Evolutionary conservation across 78 protist species (phyloP).

Genomic region (Speleostelium caveatum): DNA sequence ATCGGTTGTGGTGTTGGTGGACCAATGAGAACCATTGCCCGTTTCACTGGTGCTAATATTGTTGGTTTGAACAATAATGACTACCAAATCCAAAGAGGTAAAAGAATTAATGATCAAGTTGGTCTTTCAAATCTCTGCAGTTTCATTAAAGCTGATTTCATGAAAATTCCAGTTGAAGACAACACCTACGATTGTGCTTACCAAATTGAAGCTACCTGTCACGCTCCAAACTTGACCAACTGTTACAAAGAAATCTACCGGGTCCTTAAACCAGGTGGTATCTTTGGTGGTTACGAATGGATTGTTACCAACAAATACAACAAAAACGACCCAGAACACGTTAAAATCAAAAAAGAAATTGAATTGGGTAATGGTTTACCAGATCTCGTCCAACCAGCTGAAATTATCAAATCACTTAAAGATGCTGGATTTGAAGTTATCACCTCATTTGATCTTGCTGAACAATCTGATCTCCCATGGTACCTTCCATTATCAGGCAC

Average conservation of each 20-base stretch:
- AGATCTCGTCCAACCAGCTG: slow-evolving; percentile 64
- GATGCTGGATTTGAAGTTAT: slow-evolving; percentile 88
- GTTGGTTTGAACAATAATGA: slow-evolving; percentile 92
- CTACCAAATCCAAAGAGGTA: slow-evolving; percentile 89
- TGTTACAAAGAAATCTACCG: slow-evolving; percentile 88
- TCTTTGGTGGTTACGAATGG: slow-evolving; percentile 93
- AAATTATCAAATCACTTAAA: slow-evolving; percentile 56
- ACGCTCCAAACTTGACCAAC: slow-evolving; percentile 88
- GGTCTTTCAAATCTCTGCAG: slow-evolving; percentile 68
- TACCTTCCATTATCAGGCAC: slow-evolving; percentile 62
- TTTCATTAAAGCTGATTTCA: slow-evolving; percentile 88
- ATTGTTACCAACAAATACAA: slow-evolving; percentile 89
- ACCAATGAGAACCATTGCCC: slow-evolving; percentile 89
- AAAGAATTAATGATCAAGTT: slow-evolving; percentile 6
- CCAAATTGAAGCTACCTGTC: slow-evolving; percentile 95
- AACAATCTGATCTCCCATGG: slow-evolving; percentile 78
- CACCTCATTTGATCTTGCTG: slow-evolving; percentile 68
- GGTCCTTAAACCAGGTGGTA: slow-evolving; percentile 91
- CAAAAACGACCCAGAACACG: slow-evolving; percentile 76
- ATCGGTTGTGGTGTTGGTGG: slow-evolving; percentile 98
- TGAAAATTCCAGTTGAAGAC: slow-evolving; percentile 85
- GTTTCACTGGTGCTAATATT: slow-evolving; percentile 91
- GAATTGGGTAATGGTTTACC: slow-evolving; percentile 93
- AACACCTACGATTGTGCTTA: slow-evolving; percentile 89
- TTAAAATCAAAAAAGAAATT: slow-evolving; percentile 83